A percentile compares a stretch with the other conserved stretches of the same genome.
Conservation (phyloP, 371 early-diverging fungal species). For the Parasitella parasitica region DNA sequence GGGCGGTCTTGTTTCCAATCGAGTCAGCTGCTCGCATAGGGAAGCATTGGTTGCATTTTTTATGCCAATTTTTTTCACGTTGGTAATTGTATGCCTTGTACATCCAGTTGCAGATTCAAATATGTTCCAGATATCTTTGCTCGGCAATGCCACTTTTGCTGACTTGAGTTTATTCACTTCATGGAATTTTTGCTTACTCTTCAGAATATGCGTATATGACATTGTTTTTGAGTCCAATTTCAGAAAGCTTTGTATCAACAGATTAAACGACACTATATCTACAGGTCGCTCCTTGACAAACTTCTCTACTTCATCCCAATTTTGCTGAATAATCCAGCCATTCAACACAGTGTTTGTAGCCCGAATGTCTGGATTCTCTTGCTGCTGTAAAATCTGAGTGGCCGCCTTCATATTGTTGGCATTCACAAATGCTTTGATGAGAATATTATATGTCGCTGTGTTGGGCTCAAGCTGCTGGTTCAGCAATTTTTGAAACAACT, state of each 20-base stretch:
- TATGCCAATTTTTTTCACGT: background rate
- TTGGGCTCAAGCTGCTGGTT: conserved; percentile 67
- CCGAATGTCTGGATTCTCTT: conserved; percentile 24
- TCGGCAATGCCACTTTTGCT: background rate
- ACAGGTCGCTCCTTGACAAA: conserved; percentile 22
- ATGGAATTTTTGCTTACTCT: conserved; percentile 16
- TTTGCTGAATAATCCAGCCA: conserved; percentile 32
- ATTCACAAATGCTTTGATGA: conserved; percentile 75
- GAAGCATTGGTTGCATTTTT: background rate
- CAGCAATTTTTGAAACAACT: conserved; percentile 26
- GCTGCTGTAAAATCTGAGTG: conserved; percentile 23
- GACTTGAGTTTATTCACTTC: background rate
- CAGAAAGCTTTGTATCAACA: conserved; percentile 38
- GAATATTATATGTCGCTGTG: conserved; percentile 73
- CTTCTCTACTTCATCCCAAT: conserved; percentile 29
- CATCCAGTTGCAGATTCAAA: conserved; percentile 36
- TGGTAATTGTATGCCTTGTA: background rate
- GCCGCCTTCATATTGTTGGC: conserved; percentile 53
- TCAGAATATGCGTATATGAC: conserved; percentile 3
- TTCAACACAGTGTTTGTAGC: conserved; percentile 36
- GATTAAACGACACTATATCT: conserved; percentile 39
- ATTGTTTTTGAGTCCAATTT: conserved; percentile 24
- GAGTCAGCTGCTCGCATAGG: background rate
- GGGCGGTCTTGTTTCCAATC: background rate
- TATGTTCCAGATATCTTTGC: conserved; percentile 33